Percentiles rank a stretch among this genome's conserved stretches.
These are phyloP conservation scores for Teunomyces lycoperdinae DNA, from an alignment of 805 yeast genomes.

Conservation along the genomic window DNA sequence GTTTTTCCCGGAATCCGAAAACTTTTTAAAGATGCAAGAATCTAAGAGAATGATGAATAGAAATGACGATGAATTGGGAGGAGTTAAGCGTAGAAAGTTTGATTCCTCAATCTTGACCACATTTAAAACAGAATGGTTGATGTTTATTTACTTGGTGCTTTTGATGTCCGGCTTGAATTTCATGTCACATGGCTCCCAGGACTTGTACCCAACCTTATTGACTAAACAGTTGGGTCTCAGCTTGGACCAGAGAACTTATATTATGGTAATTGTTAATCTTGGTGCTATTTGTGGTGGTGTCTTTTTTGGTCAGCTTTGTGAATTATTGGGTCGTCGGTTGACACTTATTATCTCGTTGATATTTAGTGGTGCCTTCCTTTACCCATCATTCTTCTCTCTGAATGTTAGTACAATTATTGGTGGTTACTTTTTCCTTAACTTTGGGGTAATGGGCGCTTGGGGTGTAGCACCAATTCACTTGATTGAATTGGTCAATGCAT, in stretches of 20 bases:
- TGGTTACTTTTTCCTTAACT: slow-evolving; percentile 62
- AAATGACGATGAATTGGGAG: neutral
- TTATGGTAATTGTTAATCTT: slow-evolving; percentile 59
- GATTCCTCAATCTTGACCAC: slow-evolving; percentile 3
- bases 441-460: slow-evolving; percentile 72
- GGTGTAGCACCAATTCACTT: slow-evolving; percentile 68
- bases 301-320: slow-evolving; percentile 55
- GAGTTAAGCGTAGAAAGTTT: neutral
- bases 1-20: slow-evolving; percentile 10
- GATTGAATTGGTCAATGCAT: slow-evolving; percentile 53
- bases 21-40: slow-evolving; percentile 5
- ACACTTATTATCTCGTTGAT: slow-evolving; percentile 50
- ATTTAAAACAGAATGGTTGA: slow-evolving; percentile 26
- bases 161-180: slow-evolving; percentile 70
- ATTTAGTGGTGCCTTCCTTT: slow-evolving; percentile 57
- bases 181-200: slow-evolving; percentile 74
- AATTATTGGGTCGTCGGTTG: slow-evolving; percentile 59
- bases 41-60: neutral
- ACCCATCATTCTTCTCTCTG: slow-evolving; percentile 39
- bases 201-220: slow-evolving; percentile 64
- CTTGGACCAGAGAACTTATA: slow-evolving; percentile 51
- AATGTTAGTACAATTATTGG: slow-evolving; percentile 39
- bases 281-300: slow-evolving; percentile 71
- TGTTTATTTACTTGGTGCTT: slow-evolving; percentile 29
- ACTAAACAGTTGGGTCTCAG: slow-evolving; percentile 49